Evolutionary conservation across 2,329 filamentous ascomycete genomes (phyloP), one percentile per base, ranked within the genome.

Genomic region (Diplodia scrobiculata): DNA sequence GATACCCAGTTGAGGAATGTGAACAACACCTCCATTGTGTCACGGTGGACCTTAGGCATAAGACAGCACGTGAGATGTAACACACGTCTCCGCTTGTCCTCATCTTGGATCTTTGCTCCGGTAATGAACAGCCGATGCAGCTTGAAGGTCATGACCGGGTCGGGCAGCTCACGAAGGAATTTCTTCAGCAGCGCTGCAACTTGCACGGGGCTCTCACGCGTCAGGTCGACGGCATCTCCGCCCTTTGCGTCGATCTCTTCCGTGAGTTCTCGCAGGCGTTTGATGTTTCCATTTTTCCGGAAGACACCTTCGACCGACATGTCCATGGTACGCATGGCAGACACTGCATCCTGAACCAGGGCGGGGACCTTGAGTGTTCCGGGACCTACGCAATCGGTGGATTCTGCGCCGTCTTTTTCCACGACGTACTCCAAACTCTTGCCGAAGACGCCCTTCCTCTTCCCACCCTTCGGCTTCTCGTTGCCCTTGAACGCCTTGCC

Each of bases 301-400:
- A 99, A 99, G 25, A 99, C 93, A 72, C 95, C 95, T 78, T 99
- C 95, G 1, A 99, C 92, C 1, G 94, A 98, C 81, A 99, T 92
- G 77, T 99, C 95, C 92, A 99, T 98, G 78, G 94, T 95, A 72
- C 93, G 89, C 91, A 99, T 97, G 13, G 93, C 92, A 3, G 91
- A 90, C 45, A 99, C 89, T 58, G 94, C 89, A 75, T 97, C 94
- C 73, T 98, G 94, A n/a, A 99, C 86, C 63, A 99, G 84, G n/a
- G 92, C 91, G 2, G 95, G 95, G 50, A 99, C 91, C 63, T 92
- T 90, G 66, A 99, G 83, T 14, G 92, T 90, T 19, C 93, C 94
- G 11, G 95, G 93, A 0, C 95, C 95, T 68, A 99, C 91, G 41
- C 95, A 95, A 75, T 98, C 92, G 0, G 93, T 98, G n/a, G 93